These are phyloP conservation scores for Neurospora pannonica DNA, from an alignment of 495 filamentous ascomycete genomes.

Conservation along the genomic window DNA sequence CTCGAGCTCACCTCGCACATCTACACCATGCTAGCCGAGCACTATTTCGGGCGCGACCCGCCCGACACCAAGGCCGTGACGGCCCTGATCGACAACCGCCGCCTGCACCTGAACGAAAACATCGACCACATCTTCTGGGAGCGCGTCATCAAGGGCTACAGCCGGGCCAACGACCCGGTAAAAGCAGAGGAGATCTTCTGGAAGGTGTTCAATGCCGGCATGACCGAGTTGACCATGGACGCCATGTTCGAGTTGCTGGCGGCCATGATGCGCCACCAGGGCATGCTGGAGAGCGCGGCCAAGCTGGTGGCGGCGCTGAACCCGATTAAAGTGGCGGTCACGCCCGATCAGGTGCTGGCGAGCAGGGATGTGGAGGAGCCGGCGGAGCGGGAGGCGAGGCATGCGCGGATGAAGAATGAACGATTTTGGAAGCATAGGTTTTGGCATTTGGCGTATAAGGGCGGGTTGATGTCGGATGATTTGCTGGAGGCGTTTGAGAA, in stretches of 20 bases:
- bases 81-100: slow-evolving; percentile 38
- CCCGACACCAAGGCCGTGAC: slow-evolving; percentile 50
- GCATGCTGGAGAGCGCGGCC: slow-evolving; percentile 25
- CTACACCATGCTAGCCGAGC: slow-evolving; percentile 61
- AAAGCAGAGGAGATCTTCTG: slow-evolving; percentile 43
- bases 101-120: slow-evolving; percentile 22
- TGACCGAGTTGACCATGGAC: slow-evolving; percentile 29
- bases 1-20: slow-evolving; percentile 48
- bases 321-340: slow-evolving; percentile 16
- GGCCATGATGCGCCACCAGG: slow-evolving; percentile 32
- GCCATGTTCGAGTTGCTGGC: slow-evolving; percentile 36
- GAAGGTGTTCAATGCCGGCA: slow-evolving; percentile 29
- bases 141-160: slow-evolving; percentile 55
- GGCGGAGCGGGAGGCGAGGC: slow-evolving; percentile 1
- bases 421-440: slow-evolving; percentile 33
- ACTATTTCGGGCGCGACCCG: slow-evolving; percentile 50
- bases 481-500: slow-evolving; percentile 2
- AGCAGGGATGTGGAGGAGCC: slow-evolving; percentile 6
- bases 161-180: slow-evolving; percentile 33
- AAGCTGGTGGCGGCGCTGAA: slow-evolving; percentile 20
- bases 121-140: slow-evolving; percentile 60
- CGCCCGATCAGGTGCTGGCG: not conserved
- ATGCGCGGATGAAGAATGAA: slow-evolving; percentile 6
- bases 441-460: slow-evolving; percentile 28
- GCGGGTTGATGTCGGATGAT: slow-evolving; percentile 23